A percentile compares a stretch with the other conserved stretches of the same genome.
Evolutionary conservation across 202 grass and related monocot genomes (phyloP).

Genomic region (Setaria viridis): DNA sequence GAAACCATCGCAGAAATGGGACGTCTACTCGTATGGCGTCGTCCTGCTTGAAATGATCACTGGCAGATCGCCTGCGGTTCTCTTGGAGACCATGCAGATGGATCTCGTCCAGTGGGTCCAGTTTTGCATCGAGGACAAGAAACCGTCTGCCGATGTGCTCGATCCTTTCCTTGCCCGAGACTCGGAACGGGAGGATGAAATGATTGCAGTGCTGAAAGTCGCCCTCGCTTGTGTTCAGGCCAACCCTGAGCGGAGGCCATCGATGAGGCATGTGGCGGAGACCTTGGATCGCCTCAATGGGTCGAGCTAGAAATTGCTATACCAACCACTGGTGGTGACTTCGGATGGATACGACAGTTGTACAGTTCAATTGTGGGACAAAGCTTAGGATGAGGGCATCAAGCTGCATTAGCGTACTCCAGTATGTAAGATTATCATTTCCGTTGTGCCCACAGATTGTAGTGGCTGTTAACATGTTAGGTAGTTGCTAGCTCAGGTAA

Average conservation of each 20-base stretch:
- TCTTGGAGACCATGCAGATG: slow-evolving; percentile 86
- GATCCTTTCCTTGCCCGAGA: slow-evolving; percentile 73
- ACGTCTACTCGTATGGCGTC: slow-evolving; percentile 89
- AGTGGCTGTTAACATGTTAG: slow-evolving; percentile 15
- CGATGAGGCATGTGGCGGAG: slow-evolving; percentile 68
- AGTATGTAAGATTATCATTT: slow-evolving; percentile 32
- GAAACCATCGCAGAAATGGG: slow-evolving; percentile 97
- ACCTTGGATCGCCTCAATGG: slow-evolving; percentile 59
- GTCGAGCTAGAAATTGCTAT: slow-evolving; percentile 42
- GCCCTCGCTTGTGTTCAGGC: slow-evolving; percentile 74
- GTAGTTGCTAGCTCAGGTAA: neutral
- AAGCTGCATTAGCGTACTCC: neutral
- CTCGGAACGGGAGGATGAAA: slow-evolving; percentile 72
- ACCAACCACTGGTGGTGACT: neutral
- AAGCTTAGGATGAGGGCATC: slow-evolving; percentile 10
- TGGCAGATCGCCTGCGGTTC: slow-evolving; percentile 58
- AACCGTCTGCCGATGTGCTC: slow-evolving; percentile 72
- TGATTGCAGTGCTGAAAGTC: slow-evolving; percentile 76
- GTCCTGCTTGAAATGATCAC: slow-evolving; percentile 91
- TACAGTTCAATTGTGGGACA: slow-evolving; percentile 37
- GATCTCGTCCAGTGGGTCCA: slow-evolving; percentile 90
- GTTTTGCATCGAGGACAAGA: slow-evolving; percentile 88
- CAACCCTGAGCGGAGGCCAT: slow-evolving; percentile 68
- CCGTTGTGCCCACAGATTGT: neutral
- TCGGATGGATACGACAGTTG: neutral